phyloP scores from a whole-genome alignment of 176 grass and related monocot genomes.

The Dendrocalamus sinicus region DNA sequence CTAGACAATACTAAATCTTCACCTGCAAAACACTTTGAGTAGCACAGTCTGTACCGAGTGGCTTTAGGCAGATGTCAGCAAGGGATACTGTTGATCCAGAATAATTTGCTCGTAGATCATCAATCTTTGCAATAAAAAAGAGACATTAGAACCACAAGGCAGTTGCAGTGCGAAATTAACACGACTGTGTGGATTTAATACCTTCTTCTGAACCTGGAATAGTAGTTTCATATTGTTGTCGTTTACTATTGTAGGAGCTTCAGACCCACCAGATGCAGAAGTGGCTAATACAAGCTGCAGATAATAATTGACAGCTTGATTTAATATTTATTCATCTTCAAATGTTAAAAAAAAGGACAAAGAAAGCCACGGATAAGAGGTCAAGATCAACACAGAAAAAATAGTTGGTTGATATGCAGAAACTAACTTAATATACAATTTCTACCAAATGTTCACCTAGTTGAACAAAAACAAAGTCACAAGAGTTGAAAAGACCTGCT shows the following conservation, averaged over 20 bases:
- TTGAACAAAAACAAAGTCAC: slow-evolving; percentile 34
- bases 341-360: slow-evolving; percentile 29
- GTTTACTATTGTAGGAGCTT: slow-evolving; percentile 67
- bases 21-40: slow-evolving; percentile 99
- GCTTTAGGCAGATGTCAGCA: slow-evolving; percentile 92
- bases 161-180: slow-evolving; percentile 28
- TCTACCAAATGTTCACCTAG: slow-evolving; percentile 18
- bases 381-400: slow-evolving; percentile 8
- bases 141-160: slow-evolving; percentile 42
- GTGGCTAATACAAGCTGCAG: slow-evolving; percentile 86
- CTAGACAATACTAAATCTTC: slow-evolving; percentile 34
- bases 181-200: slow-evolving; percentile 42
- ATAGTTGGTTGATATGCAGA: slow-evolving; percentile 7
- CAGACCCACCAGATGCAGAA: slow-evolving; percentile 45
- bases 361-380: slow-evolving; percentile 37
- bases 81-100: slow-evolving; percentile 76
- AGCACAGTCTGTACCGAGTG: slow-evolving; percentile 85
- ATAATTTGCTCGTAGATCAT: slow-evolving; percentile 88
- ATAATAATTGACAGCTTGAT: slow-evolving; percentile 6
- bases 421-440: slow-evolving; percentile 23
- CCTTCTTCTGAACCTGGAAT: slow-evolving; percentile 97
- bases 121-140: slow-evolving; percentile 64
- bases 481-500: slow-evolving; percentile 65
- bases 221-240: slow-evolving; percentile 91
- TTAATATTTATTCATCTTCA: slow-evolving; percentile 30